phyloP scores from a whole-genome alignment of 1,139 yeast species.

The Magnusiomyces suaveolens region DNA sequence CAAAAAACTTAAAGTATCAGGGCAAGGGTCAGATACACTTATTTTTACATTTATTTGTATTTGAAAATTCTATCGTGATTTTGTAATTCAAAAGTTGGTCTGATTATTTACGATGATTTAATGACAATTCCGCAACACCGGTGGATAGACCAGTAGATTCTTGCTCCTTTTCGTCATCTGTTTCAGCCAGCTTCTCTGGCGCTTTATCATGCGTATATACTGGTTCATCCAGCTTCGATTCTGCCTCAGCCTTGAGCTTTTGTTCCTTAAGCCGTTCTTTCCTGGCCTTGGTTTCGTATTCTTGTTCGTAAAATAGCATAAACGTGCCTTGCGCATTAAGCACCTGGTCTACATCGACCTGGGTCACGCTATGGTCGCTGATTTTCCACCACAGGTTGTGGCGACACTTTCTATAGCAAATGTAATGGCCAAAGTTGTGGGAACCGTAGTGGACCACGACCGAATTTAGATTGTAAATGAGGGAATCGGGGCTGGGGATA shows the following conservation, averaged over 20 bases:
- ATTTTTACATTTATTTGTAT: no score
- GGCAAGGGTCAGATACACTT: no score
- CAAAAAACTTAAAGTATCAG: no score
- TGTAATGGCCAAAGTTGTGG: slow-evolving; percentile 91
- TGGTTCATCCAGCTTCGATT: not conserved
- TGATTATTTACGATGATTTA: no score
- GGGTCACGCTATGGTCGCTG: slow-evolving; percentile 78
- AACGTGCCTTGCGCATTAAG: slow-evolving; percentile 77
- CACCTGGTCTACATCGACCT: slow-evolving; percentile 68
- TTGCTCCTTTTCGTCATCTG: no score
- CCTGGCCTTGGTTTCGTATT: slow-evolving; percentile 2
- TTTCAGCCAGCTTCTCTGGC: not conserved
- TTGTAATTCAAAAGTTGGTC: no score
- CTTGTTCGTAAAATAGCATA: slow-evolving; percentile 73
- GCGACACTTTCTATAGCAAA: slow-evolving; percentile 61
- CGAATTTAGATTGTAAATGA: slow-evolving; percentile 60
- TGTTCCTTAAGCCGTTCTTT: slow-evolving; percentile 1
- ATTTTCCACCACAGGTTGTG: slow-evolving; percentile 93
- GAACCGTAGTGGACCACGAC: slow-evolving; percentile 89
- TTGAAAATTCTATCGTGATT: no score
- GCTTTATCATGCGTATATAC: not conserved
- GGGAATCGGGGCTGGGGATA: slow-evolving; percentile 6
- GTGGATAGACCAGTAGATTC: no score
- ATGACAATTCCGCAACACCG: no score
- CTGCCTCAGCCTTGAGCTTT: not conserved